Base-by-base conservation (phyloP, 495 filamentous ascomycete species). In the Aspergillus conjunctus region DNA sequence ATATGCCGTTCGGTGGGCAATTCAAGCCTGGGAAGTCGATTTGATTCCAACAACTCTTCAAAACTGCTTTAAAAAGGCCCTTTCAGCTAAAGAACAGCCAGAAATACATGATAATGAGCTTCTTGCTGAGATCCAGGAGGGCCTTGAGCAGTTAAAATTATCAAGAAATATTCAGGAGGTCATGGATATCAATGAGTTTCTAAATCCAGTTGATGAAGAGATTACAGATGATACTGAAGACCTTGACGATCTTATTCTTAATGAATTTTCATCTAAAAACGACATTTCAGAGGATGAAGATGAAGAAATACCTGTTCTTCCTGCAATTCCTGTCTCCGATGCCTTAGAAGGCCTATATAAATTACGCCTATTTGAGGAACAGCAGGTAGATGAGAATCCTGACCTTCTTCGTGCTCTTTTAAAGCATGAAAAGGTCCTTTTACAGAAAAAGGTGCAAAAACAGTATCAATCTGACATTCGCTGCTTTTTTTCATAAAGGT, bases 1-100 rank as follows among this genome's bases (percentile, higher is more conserved):
- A 15, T 20, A 60, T 31, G 67, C 65, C 22, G 44, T 71, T 17
- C 58, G 57, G 30, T 63, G 65, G 58, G 58, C 34, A 1, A 61
- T 66, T 22, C 30, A 32, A 1, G 62, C 59, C 7, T 73, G 64
- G 68, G 17, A 49, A 12, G 7, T 56, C 2, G 60, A 62, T 50
- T 17, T 71, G 8, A 32, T 34, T 1, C 1, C 14, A 26, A 14
- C 12, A 17, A 59, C 61, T 32, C 63, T 71, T 10, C 21, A 49
- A 14, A 65, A 69, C 18, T 66, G 54, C 30, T 69, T 68, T 58
- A 60, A 34, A 33, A 67, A 64, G 37, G 59, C 64, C n/a, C n/a
- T 14, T 34, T 61, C n/a, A n/a, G 34, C 39, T 44, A 9, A 26
- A n/a, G 46, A 53, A 1, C 41, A 17, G 10, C 51, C 39, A n/a